Conservation (phyloP, 257 asterid genomes). For the Salvia hispanica region DNA sequence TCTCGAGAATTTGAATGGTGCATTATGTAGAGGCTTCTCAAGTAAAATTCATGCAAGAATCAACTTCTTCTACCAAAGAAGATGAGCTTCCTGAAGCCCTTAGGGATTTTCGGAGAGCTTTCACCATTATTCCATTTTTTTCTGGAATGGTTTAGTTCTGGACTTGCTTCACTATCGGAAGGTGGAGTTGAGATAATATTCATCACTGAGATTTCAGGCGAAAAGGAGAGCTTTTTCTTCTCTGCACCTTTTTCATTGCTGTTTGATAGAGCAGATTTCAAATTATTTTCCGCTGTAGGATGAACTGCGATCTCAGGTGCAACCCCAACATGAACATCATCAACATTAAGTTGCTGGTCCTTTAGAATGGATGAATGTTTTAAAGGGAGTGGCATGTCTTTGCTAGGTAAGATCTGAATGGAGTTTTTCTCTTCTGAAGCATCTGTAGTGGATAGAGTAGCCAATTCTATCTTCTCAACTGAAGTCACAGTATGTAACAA, state of each 20-base stretch:
- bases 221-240: constrained; percentile 38
- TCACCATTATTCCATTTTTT: constrained; percentile 73
- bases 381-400: constrained; percentile 11
- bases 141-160: constrained; percentile 44
- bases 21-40: background rate
- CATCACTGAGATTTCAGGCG: constrained; percentile 42
- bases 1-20: constrained; percentile 21
- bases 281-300: constrained; percentile 21
- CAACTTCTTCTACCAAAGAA: constrained; percentile 64
- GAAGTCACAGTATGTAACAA: constrained; percentile 46
- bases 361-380: constrained; percentile 28
- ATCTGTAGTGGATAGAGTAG: constrained; percentile 26
- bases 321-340: constrained; percentile 25
- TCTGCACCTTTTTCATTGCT: constrained; percentile 28
- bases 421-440: constrained; percentile 35
- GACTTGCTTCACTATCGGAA: constrained; percentile 37
- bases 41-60: constrained; percentile 12
- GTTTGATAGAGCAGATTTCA: constrained; percentile 27
- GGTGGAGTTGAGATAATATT: constrained; percentile 58
- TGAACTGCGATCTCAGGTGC: constrained; percentile 23
- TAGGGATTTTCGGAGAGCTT: constrained; percentile 56
- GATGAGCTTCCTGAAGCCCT: constrained; percentile 75
- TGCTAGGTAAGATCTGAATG: constrained; percentile 24
- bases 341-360: constrained; percentile 21
- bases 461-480: constrained; percentile 41